Evolutionary conservation across 2,329 filamentous ascomycete species (phyloP).

Genomic region (Botryotinia convoluta): DNA sequence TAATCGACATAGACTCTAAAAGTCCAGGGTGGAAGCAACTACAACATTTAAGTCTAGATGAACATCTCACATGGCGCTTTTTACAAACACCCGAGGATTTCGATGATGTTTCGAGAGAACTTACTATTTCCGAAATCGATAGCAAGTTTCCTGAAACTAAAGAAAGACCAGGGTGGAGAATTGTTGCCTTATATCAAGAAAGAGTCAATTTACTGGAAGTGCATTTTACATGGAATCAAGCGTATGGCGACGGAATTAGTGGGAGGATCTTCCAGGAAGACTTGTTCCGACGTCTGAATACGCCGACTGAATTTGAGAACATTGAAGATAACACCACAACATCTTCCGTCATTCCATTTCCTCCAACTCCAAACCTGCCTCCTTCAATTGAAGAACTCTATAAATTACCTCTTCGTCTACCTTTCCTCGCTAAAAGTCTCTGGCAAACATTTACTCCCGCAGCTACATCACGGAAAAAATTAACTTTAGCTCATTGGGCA

Average conservation of each 20-base stretch:
- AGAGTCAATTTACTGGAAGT: background rate
- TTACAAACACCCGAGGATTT: background rate
- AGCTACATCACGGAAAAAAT: background rate
- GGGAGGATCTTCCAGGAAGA: background rate
- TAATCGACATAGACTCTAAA: background rate
- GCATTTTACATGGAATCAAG: background rate
- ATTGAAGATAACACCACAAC: background rate
- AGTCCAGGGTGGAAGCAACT: background rate
- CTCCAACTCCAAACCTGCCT: background rate
- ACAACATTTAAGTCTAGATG: background rate
- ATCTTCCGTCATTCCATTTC: background rate
- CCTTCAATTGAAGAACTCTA: background rate
- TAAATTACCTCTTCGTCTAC: background rate
- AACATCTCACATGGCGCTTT: background rate
- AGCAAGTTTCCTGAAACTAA: background rate
- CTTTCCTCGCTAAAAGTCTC: background rate
- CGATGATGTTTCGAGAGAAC: background rate
- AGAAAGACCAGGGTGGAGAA: background rate
- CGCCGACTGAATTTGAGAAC: rapidly evolving
- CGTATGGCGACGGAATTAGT: background rate
- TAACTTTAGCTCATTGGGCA: background rate
- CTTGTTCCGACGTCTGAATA: background rate
- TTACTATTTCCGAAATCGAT: background rate
- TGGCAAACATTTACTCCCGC: background rate
- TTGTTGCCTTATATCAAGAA: background rate